These are phyloP conservation scores for Salinomyces thailandicus DNA, from an alignment of 2,329 filamentous ascomycete genomes.

Conservation along the genomic window DNA sequence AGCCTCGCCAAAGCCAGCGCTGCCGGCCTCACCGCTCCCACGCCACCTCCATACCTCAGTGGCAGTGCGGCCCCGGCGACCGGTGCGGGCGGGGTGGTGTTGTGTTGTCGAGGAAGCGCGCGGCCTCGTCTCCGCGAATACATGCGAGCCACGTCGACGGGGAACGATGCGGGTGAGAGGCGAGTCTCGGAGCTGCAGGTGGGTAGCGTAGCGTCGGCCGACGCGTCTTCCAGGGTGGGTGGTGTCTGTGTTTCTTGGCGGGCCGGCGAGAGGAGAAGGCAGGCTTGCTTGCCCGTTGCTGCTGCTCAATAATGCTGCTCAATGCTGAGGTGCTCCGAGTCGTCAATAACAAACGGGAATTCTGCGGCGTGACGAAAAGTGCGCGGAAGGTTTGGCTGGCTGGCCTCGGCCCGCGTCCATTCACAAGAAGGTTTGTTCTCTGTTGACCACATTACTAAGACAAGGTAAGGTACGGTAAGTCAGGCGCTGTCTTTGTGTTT, in stretches of 20 bases:
- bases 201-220: background rate
- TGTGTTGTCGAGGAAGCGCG: background rate
- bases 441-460: too few species aligned
- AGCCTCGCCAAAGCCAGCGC: conserved; percentile 13
- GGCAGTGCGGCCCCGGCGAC: background rate
- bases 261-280: background rate
- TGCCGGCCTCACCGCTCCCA: conserved; percentile 10
- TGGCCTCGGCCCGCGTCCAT: too few species aligned
- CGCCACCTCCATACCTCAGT: conserved; percentile 5
- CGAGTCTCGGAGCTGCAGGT: background rate
- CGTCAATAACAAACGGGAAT: too few species aligned
- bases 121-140: background rate
- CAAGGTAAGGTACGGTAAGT: too few species aligned
- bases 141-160: conserved; percentile 1
- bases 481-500: too few species aligned
- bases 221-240: background rate
- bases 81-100: background rate
- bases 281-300: too few species aligned
- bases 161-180: background rate
- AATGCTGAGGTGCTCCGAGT: too few species aligned
- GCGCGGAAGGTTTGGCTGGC: too few species aligned
- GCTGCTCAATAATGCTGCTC: too few species aligned
- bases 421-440: too few species aligned
- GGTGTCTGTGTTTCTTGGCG: background rate
- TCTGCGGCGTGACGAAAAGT: too few species aligned